Percentiles rank a stretch among this genome's conserved stretches.
Conservation (phyloP, 495 filamentous ascomycete species). For the Venustampulla echinocandica region DNA sequence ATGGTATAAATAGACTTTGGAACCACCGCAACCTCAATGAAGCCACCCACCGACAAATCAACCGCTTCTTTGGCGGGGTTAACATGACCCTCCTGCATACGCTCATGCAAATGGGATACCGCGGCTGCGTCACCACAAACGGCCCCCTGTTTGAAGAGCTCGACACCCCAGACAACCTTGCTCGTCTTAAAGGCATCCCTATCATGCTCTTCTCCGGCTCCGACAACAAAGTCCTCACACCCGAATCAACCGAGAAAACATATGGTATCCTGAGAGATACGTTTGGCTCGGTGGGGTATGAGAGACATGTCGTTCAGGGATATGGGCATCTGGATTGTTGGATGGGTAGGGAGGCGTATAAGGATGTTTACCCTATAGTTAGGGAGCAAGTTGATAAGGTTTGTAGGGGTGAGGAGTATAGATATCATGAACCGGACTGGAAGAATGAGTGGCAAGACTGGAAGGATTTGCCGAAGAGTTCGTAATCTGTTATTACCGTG, state of each 20-base stretch:
- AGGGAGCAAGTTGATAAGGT: conserved; percentile 46
- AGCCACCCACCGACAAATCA: conserved; percentile 53
- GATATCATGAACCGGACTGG: conserved; percentile 18
- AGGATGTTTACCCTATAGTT: conserved; percentile 55
- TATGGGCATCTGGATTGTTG: conserved; percentile 62
- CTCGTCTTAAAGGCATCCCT: conserved; percentile 43
- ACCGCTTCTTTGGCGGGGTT: conserved; percentile 53
- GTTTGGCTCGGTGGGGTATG: conserved; percentile 44
- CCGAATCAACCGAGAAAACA: conserved; percentile 46
- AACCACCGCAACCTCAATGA: conserved; percentile 55
- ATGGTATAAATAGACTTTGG: conserved; percentile 36
- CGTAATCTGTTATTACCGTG: too few species aligned
- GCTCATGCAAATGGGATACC: conserved; percentile 47
- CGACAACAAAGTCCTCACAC: conserved; percentile 52
- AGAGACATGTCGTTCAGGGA: conserved; percentile 45
- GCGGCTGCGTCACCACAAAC: conserved; percentile 45
- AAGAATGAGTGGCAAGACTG: conserved; percentile 12
- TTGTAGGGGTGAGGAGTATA: conserved; percentile 14
- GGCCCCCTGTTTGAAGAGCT: conserved; percentile 35
- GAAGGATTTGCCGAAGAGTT: conserved; percentile 9
- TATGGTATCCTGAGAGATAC: conserved; percentile 46
- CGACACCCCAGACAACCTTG: conserved; percentile 39
- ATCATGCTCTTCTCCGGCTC: conserved; percentile 50
- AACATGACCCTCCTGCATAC: conserved; percentile 50
- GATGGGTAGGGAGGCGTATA: conserved; percentile 54